Evolutionary conservation across 2,329 filamentous ascomycete species (phyloP).

Genomic region (Aspergillus fructus): DNA sequence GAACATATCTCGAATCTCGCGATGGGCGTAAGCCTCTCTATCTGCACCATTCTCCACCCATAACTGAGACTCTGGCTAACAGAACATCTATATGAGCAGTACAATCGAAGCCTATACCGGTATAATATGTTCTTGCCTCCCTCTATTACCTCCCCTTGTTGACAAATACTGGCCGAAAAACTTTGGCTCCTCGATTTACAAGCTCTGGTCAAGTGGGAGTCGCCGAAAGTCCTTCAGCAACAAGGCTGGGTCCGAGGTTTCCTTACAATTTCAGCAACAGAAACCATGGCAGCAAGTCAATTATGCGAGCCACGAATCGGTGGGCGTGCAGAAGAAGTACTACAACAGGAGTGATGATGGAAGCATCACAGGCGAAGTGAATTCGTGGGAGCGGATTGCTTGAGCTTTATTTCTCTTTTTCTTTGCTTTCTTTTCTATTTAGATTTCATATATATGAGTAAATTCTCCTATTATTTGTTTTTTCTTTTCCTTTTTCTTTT

Average conservation of each 20-base stretch:
- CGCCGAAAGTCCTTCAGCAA: neutral
- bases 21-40: slow-evolving; percentile 4
- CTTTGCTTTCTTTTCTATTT: too few species aligned
- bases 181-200: neutral
- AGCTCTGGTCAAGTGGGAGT: neutral
- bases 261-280: neutral
- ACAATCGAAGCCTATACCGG: slow-evolving; percentile 11
- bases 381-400: too few species aligned
- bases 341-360: too few species aligned
- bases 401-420: too few species aligned
- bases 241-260: neutral
- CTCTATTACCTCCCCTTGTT: neutral
- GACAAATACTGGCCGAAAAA: neutral
- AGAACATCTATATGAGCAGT: neutral
- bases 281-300: neutral
- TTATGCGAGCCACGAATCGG: neutral
- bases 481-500: too few species aligned
- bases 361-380: too few species aligned
- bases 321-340: too few species aligned
- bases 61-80: too few species aligned
- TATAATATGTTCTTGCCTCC: slow-evolving; percentile 10
- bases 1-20: slow-evolving; percentile 8
- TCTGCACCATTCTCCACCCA: neutral
- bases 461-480: too few species aligned
- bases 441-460: too few species aligned